Evolutionary conservation across 306 rosid genomes (phyloP), one percentile per base, ranked within the genome.

Genomic region (Sphenostylis stenocarpa): DNA sequence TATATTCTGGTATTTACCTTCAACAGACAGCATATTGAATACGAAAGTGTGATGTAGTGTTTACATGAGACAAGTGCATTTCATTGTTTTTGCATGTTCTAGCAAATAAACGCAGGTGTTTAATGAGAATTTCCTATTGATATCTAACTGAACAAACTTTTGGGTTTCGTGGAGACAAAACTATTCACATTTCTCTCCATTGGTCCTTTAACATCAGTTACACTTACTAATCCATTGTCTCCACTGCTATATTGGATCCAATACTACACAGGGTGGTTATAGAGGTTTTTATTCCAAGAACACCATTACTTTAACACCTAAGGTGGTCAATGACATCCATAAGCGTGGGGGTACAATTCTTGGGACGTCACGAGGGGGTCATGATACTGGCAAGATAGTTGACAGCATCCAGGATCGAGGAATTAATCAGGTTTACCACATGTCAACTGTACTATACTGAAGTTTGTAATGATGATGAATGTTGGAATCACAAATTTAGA

Each of bases 361-460:
- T 68, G 97, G 97, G 60, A 86, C 99, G 23, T 95, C 99, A 28
- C 82, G 99, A 77, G 99, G 99, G 14, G 99, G 99, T 49, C 97
- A 95, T 78, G 92, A 90, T 78, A 95, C 85, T 31, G 68, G 85
- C 61, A 95, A 95, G 88, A 95, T 95, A 28, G 99, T 92, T 82
- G 99, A 89, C 82, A 92, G 99, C 88, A 95, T 95, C 84, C 92
- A 95, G 80, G 96, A 89, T 76, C 90, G 97, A 29, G 97, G 97
- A 62, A 95, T 95, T 70, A 95, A 95, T 82, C 99, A 95, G 97
- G 98, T 92, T 63, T 72, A 19, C 71, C 71, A 39, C 51, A 55
- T 74, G 60, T 51, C 17, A 36, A 71, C 52, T 57, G 20, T 72
- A 70, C 63, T 73, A 73, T 45, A 45, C 24, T 58, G 29, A 45